phyloP scores from a whole-genome alignment of 257 asterid species.

The Datura wrightii region DNA sequence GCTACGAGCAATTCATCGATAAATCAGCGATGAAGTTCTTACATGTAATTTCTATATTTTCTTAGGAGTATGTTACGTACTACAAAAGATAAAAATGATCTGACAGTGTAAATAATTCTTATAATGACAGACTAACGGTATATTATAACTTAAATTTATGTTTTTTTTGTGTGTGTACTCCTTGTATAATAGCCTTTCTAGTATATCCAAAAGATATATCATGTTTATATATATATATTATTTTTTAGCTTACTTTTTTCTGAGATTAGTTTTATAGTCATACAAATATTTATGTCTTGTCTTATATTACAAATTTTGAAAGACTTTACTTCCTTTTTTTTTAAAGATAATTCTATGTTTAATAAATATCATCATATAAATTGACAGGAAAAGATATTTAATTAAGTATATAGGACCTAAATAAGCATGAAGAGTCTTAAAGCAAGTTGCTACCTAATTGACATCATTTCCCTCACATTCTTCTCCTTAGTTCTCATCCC shows the following conservation, averaged over 20 bases:
- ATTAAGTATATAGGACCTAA: conserved; percentile 40
- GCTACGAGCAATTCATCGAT: not conserved
- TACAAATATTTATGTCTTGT: not conserved
- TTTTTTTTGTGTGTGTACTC: not conserved
- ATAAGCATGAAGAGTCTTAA: conserved; percentile 81
- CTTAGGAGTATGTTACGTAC: not conserved
- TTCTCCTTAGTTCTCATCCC: conserved; percentile 59
- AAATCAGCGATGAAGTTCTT: not conserved
- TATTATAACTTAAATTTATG: not conserved
- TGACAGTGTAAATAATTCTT: not conserved
- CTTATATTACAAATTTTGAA: not conserved
- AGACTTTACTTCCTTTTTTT: not conserved
- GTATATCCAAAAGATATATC: not conserved
- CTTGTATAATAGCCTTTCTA: not conserved
- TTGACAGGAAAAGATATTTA: not conserved
- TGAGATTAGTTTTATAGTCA: not conserved
- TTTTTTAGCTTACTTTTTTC: not conserved
- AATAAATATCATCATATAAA: not conserved
- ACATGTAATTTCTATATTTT: not conserved
- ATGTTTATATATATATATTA: not conserved
- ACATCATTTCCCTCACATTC: conserved; percentile 79
- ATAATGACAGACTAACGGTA: not conserved
- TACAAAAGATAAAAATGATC: not conserved
- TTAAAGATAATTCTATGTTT: too few relatives aligned
- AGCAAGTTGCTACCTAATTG: conserved; percentile 57